Evolutionary conservation across 2,329 filamentous ascomycete genomes (phyloP).

Genomic region (Beauveria asiatica): DNA sequence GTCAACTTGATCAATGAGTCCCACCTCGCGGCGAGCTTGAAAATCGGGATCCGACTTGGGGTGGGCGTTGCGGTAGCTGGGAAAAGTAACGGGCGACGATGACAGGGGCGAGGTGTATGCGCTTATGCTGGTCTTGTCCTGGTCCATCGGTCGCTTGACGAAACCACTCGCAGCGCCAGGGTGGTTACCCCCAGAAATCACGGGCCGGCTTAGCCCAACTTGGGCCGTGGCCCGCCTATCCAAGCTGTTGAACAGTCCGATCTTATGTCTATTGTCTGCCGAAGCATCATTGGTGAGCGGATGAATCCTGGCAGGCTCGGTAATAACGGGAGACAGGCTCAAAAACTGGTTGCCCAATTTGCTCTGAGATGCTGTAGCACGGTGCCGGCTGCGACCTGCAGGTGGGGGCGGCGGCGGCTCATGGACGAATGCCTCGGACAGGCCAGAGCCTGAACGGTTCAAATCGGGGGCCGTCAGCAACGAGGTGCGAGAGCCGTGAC

Average conservation of each 20-base stretch:
- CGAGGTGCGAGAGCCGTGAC: constrained; percentile 34
- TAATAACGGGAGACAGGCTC: constrained; percentile 21
- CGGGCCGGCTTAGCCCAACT: constrained; percentile 53
- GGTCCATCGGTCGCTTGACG: neutral
- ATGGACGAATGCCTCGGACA: constrained; percentile 15
- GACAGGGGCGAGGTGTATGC: constrained; percentile 7
- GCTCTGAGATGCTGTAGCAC: constrained; percentile 37
- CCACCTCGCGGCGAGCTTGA: constrained; percentile 15
- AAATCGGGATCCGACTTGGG: constrained; percentile 38
- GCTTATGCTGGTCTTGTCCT: constrained; percentile 1
- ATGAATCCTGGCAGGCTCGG: neutral
- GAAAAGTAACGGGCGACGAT: constrained; percentile 8
- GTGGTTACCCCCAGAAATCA: constrained; percentile 52
- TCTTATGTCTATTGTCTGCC: constrained; percentile 45
- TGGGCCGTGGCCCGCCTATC: constrained; percentile 59
- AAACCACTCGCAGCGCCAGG: constrained; percentile 16
- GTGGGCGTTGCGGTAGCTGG: constrained; percentile 34
- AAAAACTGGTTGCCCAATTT: constrained; percentile 36
- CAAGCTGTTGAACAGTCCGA: constrained; percentile 44
- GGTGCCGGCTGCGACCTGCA: constrained; percentile 23
- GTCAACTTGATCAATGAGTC: constrained; percentile 20
- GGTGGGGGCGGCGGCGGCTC: constrained; percentile 22
- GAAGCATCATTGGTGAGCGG: constrained; percentile 19
- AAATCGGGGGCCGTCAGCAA: constrained; percentile 14
- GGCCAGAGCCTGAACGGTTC: neutral